Evolutionary conservation across 176 grass and related monocot genomes (phyloP), one percentile per base, ranked within the genome.

Genomic region (Miscanthus lutarioriparius): DNA sequence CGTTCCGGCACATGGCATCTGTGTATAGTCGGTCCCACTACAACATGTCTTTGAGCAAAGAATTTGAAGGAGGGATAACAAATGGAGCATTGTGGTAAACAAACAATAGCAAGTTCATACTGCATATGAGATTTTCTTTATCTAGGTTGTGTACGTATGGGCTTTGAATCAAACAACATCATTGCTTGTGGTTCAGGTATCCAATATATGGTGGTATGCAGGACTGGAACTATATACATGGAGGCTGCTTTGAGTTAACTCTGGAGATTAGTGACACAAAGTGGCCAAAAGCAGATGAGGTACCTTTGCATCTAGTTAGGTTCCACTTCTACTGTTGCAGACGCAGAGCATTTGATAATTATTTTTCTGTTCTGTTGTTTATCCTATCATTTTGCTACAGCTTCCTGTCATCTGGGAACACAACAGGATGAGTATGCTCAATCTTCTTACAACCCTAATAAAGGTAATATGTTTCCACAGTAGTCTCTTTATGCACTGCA

Each of bases 201-300:
- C 96, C 96, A 81, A 95, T 98, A n/a, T 98, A 98, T 89, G 96
- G 96, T 6, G 96, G 96, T 26, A 95, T 98, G 96, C 96, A 98
- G 81, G 96, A 98, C 63, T 98, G 96, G 96, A 98, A 98, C 70
- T 98, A 98, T 91, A 98, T 98, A 90, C 85, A 95, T 82, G 91
- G 93, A 78, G 87, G 87, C 32, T 98, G 96, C 85, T 98, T 98
- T 83, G 96, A 98, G 86, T 91, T 98, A 83, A 98, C 96, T 22
- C 86, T 98, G 87, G 96, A 98, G 85, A 93, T 98, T 82, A 98
- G 93, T 74, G 96, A 93, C 41, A 84, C 78, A 26, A 98, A 95
- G 90, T 98, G 96, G 93, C 93, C 96, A 79, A 91, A 93, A 85
- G 91, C 96, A 80, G 89, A 39, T 45, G 93, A 98, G 91, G 96